Evolutionary conservation across 495 filamentous ascomycete species (phyloP).

Genomic region (Clavariopsis aquatica): DNA sequence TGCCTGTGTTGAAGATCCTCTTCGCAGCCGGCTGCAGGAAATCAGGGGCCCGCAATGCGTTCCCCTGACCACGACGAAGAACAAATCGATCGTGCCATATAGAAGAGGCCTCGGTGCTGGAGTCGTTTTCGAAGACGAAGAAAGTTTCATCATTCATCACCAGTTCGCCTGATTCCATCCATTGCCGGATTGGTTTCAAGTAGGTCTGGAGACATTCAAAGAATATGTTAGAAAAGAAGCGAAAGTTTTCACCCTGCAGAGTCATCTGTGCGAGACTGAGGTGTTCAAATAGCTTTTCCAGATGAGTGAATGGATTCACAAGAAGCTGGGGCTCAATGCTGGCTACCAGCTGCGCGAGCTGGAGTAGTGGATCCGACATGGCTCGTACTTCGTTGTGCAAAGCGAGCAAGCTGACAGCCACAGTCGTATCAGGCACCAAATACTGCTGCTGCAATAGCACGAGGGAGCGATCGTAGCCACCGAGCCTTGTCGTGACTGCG

Average conservation of each 20-base stretch:
- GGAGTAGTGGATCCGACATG: constrained; percentile 52
- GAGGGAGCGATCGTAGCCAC: constrained; percentile 49
- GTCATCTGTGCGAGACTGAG: constrained; percentile 68
- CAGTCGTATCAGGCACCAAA: constrained; percentile 41
- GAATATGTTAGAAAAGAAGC: constrained; percentile 66
- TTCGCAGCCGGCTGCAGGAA: constrained; percentile 69
- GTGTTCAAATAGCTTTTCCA: constrained; percentile 73
- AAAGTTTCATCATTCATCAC: constrained; percentile 64
- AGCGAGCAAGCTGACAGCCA: constrained; percentile 59
- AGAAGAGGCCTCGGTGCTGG: constrained; percentile 60
- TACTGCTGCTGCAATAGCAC: constrained; percentile 51
- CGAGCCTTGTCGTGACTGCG: constrained; percentile 49
- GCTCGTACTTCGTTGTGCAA: constrained; percentile 62
- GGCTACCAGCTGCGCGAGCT: constrained; percentile 53
- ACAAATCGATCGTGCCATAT: constrained; percentile 78
- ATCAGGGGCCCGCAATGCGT: constrained; percentile 63
- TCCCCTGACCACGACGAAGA: constrained; percentile 56
- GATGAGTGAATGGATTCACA: constrained; percentile 40
- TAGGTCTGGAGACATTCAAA: constrained; percentile 83
- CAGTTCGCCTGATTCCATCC: constrained; percentile 83
- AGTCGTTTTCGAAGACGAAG: constrained; percentile 65
- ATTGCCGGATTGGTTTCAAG: constrained; percentile 71
- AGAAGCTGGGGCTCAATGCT: constrained; percentile 32
- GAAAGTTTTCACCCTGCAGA: constrained; percentile 61
- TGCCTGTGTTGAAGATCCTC: constrained; percentile 82